A percentile compares a stretch with the other conserved stretches of the same genome.
Conservation (phyloP, 2,329 filamentous ascomycete species). For the Trichothecium roseum region DNA sequence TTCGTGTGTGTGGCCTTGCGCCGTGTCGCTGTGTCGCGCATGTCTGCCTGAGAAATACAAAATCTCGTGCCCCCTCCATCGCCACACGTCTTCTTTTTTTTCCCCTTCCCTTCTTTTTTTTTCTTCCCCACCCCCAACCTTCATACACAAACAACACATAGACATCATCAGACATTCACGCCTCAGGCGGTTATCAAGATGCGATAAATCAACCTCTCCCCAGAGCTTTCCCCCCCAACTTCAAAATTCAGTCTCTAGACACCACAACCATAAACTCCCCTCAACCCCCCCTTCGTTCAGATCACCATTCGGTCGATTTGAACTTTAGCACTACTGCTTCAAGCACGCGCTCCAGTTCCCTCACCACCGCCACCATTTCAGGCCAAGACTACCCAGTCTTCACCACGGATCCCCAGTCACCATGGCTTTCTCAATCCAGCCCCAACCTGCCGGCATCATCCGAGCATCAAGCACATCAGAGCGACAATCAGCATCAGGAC, state of each 20-base stretch:
- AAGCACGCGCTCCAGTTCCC: constrained; percentile 48
- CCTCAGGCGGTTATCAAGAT: constrained; percentile 39
- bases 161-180: constrained; percentile 11
- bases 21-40: constrained; percentile 2
- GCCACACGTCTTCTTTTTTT: constrained; percentile 9
- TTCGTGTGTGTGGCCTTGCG: too few species aligned
- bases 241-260: constrained; percentile 43
- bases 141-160: constrained; percentile 18
- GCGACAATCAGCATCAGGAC: constrained; percentile 49
- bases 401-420: constrained; percentile 73
- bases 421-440: constrained; percentile 69
- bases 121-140: constrained; percentile 22
- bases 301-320: constrained; percentile 55
- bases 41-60: constrained; percentile 4
- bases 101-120: constrained; percentile 19
- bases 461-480: constrained; percentile 45
- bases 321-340: constrained; percentile 54
- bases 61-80: constrained; percentile 15
- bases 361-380: constrained; percentile 48
- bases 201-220: constrained; percentile 42
- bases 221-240: constrained; percentile 26
- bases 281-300: constrained; percentile 28
- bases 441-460: constrained; percentile 52
- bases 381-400: constrained; percentile 61
- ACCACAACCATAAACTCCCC: constrained; percentile 27